Evolutionary conservation across 73 alveolate species (phyloP).

Genomic region (Loxodes magnus): DNA sequence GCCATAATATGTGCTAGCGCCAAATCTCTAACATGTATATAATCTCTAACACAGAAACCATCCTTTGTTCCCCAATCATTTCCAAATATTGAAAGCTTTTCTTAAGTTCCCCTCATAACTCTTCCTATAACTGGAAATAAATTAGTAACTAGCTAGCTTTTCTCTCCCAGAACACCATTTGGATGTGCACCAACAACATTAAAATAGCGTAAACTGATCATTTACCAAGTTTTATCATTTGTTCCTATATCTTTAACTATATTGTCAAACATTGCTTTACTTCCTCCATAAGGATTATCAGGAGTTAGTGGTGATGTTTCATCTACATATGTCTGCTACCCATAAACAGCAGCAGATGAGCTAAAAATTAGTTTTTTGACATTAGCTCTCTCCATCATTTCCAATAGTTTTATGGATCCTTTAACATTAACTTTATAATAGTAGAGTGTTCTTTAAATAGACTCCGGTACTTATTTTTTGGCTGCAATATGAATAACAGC

Average conservation of each 20-base stretch:
- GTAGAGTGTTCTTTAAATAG: constrained; percentile 66
- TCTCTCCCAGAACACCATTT: constrained; percentile 83
- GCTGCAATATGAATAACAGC: constrained; percentile 92
- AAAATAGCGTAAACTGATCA: constrained; percentile 49
- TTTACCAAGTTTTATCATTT: neutral
- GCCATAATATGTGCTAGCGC: constrained; percentile 85
- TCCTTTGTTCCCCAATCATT: constrained; percentile 83
- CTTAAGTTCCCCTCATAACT: constrained; percentile 66
- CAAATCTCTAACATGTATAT: constrained; percentile 84
- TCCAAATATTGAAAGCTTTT: constrained; percentile 74
- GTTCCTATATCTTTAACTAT: neutral
- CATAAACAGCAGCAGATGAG: constrained; percentile 87
- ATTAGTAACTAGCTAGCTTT: constrained; percentile 63
- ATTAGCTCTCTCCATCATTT: constrained; percentile 51
- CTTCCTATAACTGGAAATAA: constrained; percentile 80
- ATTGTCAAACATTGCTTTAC: constrained; percentile 29
- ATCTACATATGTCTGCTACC: constrained; percentile 34
- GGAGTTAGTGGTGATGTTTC: constrained; percentile 44
- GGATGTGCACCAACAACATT: constrained; percentile 93
- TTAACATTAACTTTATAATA: constrained; percentile 76
- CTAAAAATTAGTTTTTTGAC: constrained; percentile 64
- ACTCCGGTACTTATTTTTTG: constrained; percentile 82
- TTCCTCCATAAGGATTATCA: constrained; percentile 84
- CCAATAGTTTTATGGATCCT: constrained; percentile 60
- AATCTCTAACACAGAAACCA: constrained; percentile 88